Conservation (phyloP, 2,329 filamentous ascomycete genomes). For the Chaetomiaceae sp. region DNA sequence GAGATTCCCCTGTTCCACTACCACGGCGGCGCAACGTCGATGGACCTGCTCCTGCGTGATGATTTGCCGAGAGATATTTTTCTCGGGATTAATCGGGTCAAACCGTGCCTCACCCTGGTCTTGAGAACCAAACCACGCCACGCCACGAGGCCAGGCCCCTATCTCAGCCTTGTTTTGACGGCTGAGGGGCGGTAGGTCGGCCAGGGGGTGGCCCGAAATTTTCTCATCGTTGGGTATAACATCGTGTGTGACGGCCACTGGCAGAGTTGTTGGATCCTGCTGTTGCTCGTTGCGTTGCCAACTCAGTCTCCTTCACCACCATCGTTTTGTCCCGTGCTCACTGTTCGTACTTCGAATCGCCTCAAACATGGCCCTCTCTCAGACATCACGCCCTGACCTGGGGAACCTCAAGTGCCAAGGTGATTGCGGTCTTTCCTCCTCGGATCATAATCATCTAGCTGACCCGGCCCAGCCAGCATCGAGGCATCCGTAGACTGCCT, state of each 20-base stretch:
- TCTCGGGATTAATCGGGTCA: conserved; percentile 14
- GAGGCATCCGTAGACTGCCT: conserved; percentile 26
- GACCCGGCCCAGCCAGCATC: conserved; percentile 24
- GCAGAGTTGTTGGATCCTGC: too few species aligned
- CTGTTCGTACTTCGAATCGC: not conserved
- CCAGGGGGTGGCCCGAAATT: not conserved
- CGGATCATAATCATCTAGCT: not conserved
- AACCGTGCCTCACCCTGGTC: not conserved
- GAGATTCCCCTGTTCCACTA: not conserved
- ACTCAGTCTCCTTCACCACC: too few species aligned
- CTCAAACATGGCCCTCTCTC: conserved; percentile 2
- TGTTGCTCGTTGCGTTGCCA: not conserved
- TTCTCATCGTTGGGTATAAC: conserved; percentile 5
- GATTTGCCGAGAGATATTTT: conserved; percentile 2
- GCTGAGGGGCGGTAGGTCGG: not conserved
- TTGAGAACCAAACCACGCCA: conserved; percentile 11
- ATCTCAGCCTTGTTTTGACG: conserved; percentile 2
- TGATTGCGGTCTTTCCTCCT: not conserved
- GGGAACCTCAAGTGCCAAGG: conserved; percentile 6
- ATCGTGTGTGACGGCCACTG: not conserved
- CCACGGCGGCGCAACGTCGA: not conserved
- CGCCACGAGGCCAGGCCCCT: conserved; percentile 9
- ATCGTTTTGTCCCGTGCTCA: not conserved
- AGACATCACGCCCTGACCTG: not conserved
- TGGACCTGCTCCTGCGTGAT: not conserved